Conservation (phyloP, 495 filamentous ascomycete species). For the Hypoxylon intermedium region DNA sequence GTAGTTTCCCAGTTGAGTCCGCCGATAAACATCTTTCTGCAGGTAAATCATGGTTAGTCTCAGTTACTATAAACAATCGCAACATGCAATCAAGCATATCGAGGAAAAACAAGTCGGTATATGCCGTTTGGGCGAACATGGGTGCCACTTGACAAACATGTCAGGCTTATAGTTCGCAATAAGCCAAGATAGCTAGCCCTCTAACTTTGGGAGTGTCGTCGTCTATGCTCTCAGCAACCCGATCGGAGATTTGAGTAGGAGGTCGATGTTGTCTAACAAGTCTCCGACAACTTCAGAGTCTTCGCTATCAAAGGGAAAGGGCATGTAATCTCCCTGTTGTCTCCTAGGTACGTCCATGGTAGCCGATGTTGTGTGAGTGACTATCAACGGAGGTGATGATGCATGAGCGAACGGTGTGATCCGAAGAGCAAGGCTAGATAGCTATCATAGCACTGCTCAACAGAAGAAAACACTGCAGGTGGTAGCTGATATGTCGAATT, state of each 20-base stretch:
- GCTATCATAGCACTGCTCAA: constrained; percentile 35
- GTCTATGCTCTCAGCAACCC: constrained; percentile 24
- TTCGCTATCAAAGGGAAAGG: constrained; percentile 14
- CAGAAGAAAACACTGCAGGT: constrained; percentile 40
- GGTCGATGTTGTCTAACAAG: constrained; percentile 14
- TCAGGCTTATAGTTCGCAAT: constrained; percentile 20
- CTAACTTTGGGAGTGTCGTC: constrained; percentile 17
- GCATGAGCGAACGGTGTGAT: constrained; percentile 32
- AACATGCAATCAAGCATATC: constrained; percentile 20
- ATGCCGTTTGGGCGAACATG: constrained; percentile 15
- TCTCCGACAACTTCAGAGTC: constrained; percentile 3
- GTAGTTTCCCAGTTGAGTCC: constrained; percentile 99
- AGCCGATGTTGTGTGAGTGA: constrained; percentile 16
- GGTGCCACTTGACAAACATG: constrained; percentile 31
- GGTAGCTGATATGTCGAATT: constrained; percentile 49
- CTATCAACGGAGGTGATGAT: constrained; percentile 28
- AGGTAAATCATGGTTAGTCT: constrained; percentile 44
- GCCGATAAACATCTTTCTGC: constrained; percentile 99
- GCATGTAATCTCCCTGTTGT: constrained; percentile 31
- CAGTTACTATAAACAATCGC: constrained; percentile 21
- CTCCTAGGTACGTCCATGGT: constrained; percentile 19
- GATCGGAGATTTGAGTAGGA: constrained; percentile 8
- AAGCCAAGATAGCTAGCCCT: constrained; percentile 12
- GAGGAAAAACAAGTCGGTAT: constrained; percentile 22
- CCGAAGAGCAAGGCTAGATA: constrained; percentile 34